phyloP scores from a whole-genome alignment of 805 yeast genomes.

The Barnettozyma siamensis region DNA sequence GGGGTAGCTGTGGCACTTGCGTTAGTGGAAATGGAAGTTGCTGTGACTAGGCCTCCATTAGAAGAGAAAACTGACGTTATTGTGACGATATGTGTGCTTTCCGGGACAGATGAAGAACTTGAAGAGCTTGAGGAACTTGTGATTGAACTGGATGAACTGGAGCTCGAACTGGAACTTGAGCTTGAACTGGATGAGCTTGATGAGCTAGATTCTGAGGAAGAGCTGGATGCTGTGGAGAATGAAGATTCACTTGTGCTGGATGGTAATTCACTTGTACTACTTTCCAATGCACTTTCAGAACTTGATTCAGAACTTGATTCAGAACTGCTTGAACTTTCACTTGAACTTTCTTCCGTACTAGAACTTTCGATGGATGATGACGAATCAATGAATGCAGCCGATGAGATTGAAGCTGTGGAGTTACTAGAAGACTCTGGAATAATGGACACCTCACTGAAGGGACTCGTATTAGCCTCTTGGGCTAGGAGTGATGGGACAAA shows the following conservation, averaged over 20 bases:
- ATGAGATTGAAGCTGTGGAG: too few species aligned
- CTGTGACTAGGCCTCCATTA: constrained; percentile 26
- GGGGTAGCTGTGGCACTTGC: constrained; percentile 16
- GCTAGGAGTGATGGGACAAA: too few species aligned
- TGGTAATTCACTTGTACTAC: too few species aligned
- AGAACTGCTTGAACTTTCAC: too few species aligned
- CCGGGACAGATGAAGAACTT: constrained; percentile 13
- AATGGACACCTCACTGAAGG: too few species aligned
- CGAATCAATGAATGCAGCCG: too few species aligned
- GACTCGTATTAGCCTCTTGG: too few species aligned
- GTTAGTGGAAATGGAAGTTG: constrained; percentile 24
- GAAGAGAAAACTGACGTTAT: constrained; percentile 30
- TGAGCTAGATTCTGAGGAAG: constrained; percentile 8
- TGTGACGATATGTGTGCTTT: constrained; percentile 18
- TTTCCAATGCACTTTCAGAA: constrained; percentile 8
- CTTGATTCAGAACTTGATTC: constrained; percentile 9
- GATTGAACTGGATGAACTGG: constrained; percentile 9
- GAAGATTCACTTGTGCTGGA: not conserved
- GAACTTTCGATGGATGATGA: too few species aligned
- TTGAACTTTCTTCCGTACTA: too few species aligned
- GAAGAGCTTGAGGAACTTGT: constrained; percentile 5
- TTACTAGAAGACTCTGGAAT: too few species aligned
- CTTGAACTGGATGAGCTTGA: constrained; percentile 7
- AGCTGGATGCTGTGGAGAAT: constrained; percentile 6
- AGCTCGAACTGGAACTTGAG: constrained; percentile 9